Evolutionary conservation across 306 rosid genomes (phyloP), one percentile per base, ranked within the genome.

Genomic region (Acmispon strigosus): DNA sequence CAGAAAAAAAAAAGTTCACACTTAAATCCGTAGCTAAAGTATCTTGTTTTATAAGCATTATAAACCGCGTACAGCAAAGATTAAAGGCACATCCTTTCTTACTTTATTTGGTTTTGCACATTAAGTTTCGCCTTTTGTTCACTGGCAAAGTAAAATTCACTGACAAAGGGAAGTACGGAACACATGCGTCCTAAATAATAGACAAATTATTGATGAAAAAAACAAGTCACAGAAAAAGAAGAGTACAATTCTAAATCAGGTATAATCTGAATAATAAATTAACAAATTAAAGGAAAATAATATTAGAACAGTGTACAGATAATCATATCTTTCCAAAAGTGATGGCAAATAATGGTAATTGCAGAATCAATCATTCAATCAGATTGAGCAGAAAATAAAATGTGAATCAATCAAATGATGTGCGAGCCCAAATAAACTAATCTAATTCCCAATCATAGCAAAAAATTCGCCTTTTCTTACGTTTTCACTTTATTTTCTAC

Each of bases 21-120:
- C 9, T 32, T 18, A 69, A 43, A 70, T 14, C 19, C 60, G 70
- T 59, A 67, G 66, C 34, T 53, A 73, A 66, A 71, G 49, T 11
- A 19, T n/a, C 64, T 50, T 32, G 15, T 50, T 65, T 65, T 49
- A 24, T 54, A 62, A 78, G 24, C 66, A 52, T 13, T 67, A 52
- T 6, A 55, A 51, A 64, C 13, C 57, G 63, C 2, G 7, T 7
- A 70, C 62, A 32, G 22, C 41, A 69, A 62, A 75, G 39, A 10
- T 4, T 47, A 19, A 70, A 70, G 63, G 6, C 7, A 37, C 3
- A 19, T 20, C 36, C 62, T 13, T 37, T 6, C 14, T 8, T 27
- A 15, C 62, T 76, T 19, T 47, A 19, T 6, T 43, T 16, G 54
- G 7, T 48, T 24, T 17, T 34, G 16, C 14, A 71, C 47, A 54